Evolutionary conservation across 73 alveolate genomes (phyloP).

Genomic region (Blepharisma japonicum): DNA sequence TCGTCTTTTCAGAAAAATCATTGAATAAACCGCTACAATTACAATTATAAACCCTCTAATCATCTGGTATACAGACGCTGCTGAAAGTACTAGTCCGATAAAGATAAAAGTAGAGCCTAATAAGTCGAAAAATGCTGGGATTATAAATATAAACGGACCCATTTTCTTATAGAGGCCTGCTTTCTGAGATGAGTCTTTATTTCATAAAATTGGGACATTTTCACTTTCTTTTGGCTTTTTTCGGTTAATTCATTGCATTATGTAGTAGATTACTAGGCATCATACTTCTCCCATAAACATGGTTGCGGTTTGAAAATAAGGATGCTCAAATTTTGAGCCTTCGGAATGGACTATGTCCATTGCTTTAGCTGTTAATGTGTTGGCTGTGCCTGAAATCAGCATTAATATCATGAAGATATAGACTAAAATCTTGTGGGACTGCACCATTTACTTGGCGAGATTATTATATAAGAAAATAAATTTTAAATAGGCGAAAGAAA

Average conservation of each 20-base stretch:
- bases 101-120: constrained; percentile 71
- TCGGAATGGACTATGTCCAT: constrained; percentile 21
- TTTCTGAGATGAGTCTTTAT: background rate
- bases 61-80: constrained; percentile 91
- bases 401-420: constrained; percentile 54
- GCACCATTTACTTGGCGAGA: too few species aligned
- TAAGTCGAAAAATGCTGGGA: constrained; percentile 84
- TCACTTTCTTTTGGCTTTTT: constrained; percentile 26
- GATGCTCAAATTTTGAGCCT: constrained; percentile 58
- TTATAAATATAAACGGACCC: constrained; percentile 38
- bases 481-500: too few species aligned
- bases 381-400: constrained; percentile 53
- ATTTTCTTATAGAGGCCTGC: constrained; percentile 18
- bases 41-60: constrained; percentile 88
- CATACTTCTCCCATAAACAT: constrained; percentile 68
- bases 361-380: constrained; percentile 37
- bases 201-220: constrained; percentile 22
- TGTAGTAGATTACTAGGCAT: constrained; percentile 42
- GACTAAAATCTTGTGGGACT: background rate
- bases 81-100: constrained; percentile 76
- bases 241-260: constrained; percentile 21
- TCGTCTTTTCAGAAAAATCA: constrained; percentile 65
- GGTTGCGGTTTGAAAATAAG: constrained; percentile 53
- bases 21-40: constrained; percentile 68
- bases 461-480: too few species aligned